Evolutionary conservation across 148 eudicot species (phyloP).

Genomic region (Vaccinium corymbosum): DNA sequence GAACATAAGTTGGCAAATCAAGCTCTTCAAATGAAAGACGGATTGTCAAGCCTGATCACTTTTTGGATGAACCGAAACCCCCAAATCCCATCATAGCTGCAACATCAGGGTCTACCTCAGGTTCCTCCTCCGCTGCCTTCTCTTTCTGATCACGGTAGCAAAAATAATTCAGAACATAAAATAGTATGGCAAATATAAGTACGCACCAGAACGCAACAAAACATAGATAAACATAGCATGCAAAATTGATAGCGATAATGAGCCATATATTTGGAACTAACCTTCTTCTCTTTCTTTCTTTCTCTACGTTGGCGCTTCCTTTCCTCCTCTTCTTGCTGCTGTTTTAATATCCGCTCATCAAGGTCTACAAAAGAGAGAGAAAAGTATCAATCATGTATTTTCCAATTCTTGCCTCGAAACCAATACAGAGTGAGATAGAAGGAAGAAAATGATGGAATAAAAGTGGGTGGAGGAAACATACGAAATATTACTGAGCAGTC

Average conservation of each 20-base stretch:
- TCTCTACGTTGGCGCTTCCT: slow-evolving; percentile 87
- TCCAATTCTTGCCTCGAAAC: background rate
- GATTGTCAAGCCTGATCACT: slow-evolving; percentile 31
- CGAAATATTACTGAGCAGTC: background rate
- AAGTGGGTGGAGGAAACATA: background rate
- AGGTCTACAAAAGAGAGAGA: slow-evolving; percentile 43
- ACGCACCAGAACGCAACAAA: background rate
- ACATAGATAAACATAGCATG: no score
- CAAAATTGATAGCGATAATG: background rate
- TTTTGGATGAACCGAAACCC: slow-evolving; percentile 82
- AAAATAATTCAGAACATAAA: slow-evolving; percentile 3
- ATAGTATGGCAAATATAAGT: background rate
- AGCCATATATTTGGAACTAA: slow-evolving; percentile 27
- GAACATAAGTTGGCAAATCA: slow-evolving; percentile 14
- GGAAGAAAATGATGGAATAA: background rate
- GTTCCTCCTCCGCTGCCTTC: slow-evolving; percentile 71
- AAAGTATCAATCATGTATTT: background rate
- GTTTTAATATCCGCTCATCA: slow-evolving; percentile 88
- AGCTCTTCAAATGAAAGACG: slow-evolving; percentile 3
- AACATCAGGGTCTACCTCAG: slow-evolving; percentile 81
- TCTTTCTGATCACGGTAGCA: slow-evolving; percentile 55
- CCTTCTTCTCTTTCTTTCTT: slow-evolving; percentile 98
- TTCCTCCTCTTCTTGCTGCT: slow-evolving; percentile 96
- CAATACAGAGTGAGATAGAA: background rate
- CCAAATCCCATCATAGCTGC: slow-evolving; percentile 99